These are phyloP conservation scores for Dendrobium huoshanense DNA, from an alignment of 106 monocot genomes.

Conservation along the genomic window DNA sequence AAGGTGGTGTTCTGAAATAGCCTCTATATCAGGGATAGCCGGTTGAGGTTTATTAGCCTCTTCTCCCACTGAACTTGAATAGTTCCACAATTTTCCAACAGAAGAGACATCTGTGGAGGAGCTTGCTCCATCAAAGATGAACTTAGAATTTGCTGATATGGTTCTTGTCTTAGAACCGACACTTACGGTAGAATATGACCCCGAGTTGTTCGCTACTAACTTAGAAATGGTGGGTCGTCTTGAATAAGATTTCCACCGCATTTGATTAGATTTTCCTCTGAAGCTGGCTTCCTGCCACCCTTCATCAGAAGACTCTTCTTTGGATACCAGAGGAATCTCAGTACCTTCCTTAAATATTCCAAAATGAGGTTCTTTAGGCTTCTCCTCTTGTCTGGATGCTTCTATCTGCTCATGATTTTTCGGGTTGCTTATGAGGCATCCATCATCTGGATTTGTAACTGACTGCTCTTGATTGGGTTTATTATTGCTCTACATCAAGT, in stretches of 20 bases:
- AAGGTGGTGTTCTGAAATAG: constrained; percentile 11
- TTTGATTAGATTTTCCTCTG: constrained; percentile 42
- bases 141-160: constrained; percentile 17
- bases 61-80: neutral
- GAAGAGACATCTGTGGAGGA: constrained; percentile 14
- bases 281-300: constrained; percentile 92
- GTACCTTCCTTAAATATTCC: constrained; percentile 23
- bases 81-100: constrained; percentile 9
- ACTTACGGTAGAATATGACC: constrained; percentile 19
- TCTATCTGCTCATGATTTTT: constrained; percentile 5
- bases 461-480: constrained; percentile 33
- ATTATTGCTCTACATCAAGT: constrained; percentile 31
- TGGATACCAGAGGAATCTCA: constrained; percentile 10
- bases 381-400: constrained; percentile 7
- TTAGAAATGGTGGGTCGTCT: constrained; percentile 35
- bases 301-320: constrained; percentile 67
- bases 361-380: constrained; percentile 4
- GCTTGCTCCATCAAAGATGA: constrained; percentile 6
- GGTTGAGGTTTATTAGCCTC: neutral
- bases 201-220: constrained; percentile 31
- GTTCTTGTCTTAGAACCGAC: constrained; percentile 29
- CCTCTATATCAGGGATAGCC: neutral
- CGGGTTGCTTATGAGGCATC: constrained; percentile 7
- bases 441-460: constrained; percentile 18
- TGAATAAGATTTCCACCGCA: constrained; percentile 21